A percentile compares a stretch with the other conserved stretches of the same genome.
phyloP scores from a whole-genome alignment of 2,329 filamentous ascomycete genomes.

The Emmonsia crescens region DNA sequence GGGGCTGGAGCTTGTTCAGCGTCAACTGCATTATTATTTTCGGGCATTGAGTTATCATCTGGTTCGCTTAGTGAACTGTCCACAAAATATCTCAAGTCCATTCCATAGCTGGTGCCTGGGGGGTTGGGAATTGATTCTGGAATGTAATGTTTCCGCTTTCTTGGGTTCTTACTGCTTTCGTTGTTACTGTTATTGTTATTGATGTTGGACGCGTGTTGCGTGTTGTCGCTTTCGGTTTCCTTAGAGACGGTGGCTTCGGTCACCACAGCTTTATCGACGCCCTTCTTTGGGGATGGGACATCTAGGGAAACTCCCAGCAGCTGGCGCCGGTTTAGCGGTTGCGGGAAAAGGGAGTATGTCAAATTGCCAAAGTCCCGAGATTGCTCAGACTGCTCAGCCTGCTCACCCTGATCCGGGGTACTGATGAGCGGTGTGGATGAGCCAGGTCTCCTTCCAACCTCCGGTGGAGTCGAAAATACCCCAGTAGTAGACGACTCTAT shows the following conservation, averaged over 20 bases:
- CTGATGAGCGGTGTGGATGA: neutral
- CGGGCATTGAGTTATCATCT: conserved; percentile 13
- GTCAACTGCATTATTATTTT: neutral
- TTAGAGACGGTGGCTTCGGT: neutral
- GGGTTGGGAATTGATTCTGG: conserved; percentile 35
- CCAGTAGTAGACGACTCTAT: conserved; percentile 9
- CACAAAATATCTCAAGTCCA: conserved; percentile 30
- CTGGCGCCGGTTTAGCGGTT: conserved; percentile 15
- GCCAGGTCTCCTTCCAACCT: conserved; percentile 1
- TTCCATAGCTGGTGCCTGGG: conserved; percentile 29
- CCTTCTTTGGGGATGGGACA: neutral
- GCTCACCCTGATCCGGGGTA: conserved; percentile 2
- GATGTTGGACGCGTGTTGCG: neutral
- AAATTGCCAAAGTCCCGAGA: conserved; percentile 11
- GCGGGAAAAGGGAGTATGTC: conserved; percentile 21
- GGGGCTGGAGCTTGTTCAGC: neutral
- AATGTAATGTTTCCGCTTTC: conserved; percentile 23
- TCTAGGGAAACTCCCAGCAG: neutral
- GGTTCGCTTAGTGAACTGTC: conserved; percentile 25
- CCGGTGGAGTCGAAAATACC: conserved; percentile 3
- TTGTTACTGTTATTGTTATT: neutral
- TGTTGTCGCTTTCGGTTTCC: neutral
- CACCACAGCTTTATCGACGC: neutral
- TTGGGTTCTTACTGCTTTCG: conserved; percentile 21
- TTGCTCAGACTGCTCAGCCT: conserved; percentile 11